Percentiles rank a stretch among this genome's conserved stretches.
These are phyloP conservation scores for Ogataea paradorogensis DNA, from an alignment of 805 yeast genomes.

Conservation along the genomic window DNA sequence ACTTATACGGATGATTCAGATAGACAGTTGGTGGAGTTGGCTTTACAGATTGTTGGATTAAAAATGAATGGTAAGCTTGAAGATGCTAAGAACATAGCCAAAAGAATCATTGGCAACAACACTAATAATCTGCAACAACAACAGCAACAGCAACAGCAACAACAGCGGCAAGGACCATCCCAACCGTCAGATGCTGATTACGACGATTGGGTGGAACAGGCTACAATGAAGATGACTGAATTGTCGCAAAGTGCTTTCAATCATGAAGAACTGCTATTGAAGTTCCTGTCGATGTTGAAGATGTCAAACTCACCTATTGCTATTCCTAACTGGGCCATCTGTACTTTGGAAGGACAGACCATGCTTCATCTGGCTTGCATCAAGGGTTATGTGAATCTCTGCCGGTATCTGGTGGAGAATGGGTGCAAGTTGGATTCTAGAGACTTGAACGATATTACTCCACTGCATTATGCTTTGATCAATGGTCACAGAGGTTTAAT, in stretches of 20 bases:
- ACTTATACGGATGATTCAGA: constrained; percentile 96
- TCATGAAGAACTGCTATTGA: constrained; percentile 48
- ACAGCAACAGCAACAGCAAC: constrained; percentile 21
- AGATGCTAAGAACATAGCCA: constrained; percentile 92
- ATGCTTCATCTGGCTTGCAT: constrained; percentile 82
- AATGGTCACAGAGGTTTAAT: constrained; percentile 70
- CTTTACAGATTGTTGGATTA: constrained; percentile 92
- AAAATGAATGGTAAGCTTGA: constrained; percentile 96
- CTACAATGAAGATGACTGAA: constrained; percentile 48
- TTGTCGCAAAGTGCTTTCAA: constrained; percentile 43
- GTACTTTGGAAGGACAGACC: constrained; percentile 82
- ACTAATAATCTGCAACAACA: constrained; percentile 28
- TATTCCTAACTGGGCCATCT: constrained; percentile 74
- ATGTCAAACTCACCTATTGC: constrained; percentile 58
- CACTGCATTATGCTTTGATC: constrained; percentile 82
- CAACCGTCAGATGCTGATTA: constrained; percentile 21
- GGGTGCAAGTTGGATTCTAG: constrained; percentile 65
- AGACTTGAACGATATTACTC: constrained; percentile 81
- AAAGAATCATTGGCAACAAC: constrained; percentile 76
- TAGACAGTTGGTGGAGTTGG: constrained; percentile 89
- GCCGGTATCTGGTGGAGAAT: constrained; percentile 58
- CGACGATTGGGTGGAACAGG: constrained; percentile 50
- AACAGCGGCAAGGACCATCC: constrained; percentile 16
- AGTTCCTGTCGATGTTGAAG: constrained; percentile 57
- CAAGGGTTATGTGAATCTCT: constrained; percentile 64